phyloP scores from a whole-genome alignment of 2,329 filamentous ascomycete species.

The Hymenoscyphus salicellus region DNA sequence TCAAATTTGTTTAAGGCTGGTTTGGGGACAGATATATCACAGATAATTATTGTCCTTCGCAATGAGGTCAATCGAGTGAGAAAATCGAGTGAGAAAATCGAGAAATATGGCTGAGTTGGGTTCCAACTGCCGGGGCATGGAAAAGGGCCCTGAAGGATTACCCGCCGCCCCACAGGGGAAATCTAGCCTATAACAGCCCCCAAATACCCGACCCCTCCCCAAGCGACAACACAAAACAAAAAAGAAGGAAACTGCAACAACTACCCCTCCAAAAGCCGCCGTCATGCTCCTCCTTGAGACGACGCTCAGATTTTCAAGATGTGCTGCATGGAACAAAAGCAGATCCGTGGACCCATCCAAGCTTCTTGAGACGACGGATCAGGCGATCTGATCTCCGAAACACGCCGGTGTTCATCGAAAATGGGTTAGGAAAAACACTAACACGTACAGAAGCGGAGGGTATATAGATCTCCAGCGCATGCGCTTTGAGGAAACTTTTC shows the following conservation, averaged over 20 bases:
- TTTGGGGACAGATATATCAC: not conserved
- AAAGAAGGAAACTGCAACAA: not conserved
- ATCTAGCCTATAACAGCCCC: not conserved
- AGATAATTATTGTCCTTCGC: not conserved
- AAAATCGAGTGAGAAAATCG: not conserved
- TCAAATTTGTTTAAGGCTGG: too few species aligned
- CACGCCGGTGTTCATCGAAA: not conserved
- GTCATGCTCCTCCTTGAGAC: not conserved
- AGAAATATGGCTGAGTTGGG: not conserved
- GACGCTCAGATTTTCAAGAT: not conserved
- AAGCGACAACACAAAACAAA: not conserved
- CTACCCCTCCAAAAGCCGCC: not conserved
- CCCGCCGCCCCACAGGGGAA: not conserved
- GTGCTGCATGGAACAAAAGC: not conserved
- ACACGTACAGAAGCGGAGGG: not conserved
- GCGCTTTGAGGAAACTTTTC: not conserved
- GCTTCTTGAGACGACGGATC: conserved; percentile 11
- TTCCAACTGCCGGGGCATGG: not conserved
- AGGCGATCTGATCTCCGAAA: conserved; percentile 7
- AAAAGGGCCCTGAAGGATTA: not conserved
- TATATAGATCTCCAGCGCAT: not conserved
- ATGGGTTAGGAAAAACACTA: not conserved
- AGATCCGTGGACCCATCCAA: not conserved
- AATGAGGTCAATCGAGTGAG: not conserved
- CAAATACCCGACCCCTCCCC: not conserved